Base-by-base conservation (phyloP, 208 protist genomes). In the Crithidia fasciculata region DNA sequence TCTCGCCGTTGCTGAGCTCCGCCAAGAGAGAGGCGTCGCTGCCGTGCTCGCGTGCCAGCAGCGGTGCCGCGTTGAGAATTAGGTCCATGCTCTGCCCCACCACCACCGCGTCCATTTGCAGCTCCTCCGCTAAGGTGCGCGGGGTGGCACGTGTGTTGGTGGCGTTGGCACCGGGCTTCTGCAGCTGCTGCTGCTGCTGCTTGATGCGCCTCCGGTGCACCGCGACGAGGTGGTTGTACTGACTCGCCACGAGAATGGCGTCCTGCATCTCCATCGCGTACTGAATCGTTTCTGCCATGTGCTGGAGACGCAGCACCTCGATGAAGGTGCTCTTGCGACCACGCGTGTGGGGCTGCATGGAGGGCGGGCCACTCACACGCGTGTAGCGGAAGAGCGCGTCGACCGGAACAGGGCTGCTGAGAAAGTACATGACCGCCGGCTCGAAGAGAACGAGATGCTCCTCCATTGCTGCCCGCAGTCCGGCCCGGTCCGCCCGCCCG, bases 241-340 rank as follows among this genome's bases (percentile, higher is more conserved):
- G 65, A 15, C 61, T 62, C 12, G 83, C 62, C 1, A 73, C 52
- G 18, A 84, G 60, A 28, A 91, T 84, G 53, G 72, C 76, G 40
- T 72, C 64, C 50, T 82, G 77, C 78, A 88, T 66, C 60, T 85
- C 77, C 62, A 78, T 76, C 15, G 71, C 61, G 66, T 85, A 80
- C 69, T 84, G 63, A 18, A 84, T 63, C 13, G 85, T 66, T 61
- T 91, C 83, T 15, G 70, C 72, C 3, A 87, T 60, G 83, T 87
- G 82, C 66, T 82, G 75, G 53, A 74, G 62, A 8, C 83, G 78
- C 37, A 82, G 57, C 55, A 75, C 69, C 66, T 87, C 83, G 0
- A 84, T 79, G 19, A 84, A 69, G 44, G 43, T 59, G 53, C 78
- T 76, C 59, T 87, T 82, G 62, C 72, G 65, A 6, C 83, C 77